A percentile compares a stretch with the other conserved stretches of the same genome.
These are phyloP conservation scores for Fusarium nurragi DNA, from an alignment of 2,329 filamentous ascomycete species.

Conservation along the genomic window DNA sequence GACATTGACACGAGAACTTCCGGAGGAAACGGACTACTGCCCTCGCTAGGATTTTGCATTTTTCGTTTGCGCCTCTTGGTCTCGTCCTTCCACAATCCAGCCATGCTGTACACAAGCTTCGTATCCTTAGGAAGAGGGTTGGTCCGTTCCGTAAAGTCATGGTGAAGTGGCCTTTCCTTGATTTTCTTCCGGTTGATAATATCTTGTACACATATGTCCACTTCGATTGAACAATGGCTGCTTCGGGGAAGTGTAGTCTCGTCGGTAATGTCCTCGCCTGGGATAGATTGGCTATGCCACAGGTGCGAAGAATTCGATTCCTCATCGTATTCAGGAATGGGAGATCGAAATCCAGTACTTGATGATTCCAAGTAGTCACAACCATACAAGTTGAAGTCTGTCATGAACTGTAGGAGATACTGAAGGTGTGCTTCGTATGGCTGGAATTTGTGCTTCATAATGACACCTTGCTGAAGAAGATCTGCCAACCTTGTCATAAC, in stretches of 20 bases:
- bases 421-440: slow-evolving; percentile 95
- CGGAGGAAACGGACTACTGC: slow-evolving; percentile 79
- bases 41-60: slow-evolving; percentile 71
- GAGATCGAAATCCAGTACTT: slow-evolving; percentile 76
- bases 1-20: slow-evolving; percentile 91
- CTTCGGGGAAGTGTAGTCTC: slow-evolving; percentile 74
- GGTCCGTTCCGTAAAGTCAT: slow-evolving; percentile 82
- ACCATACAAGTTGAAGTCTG: slow-evolving; percentile 96
- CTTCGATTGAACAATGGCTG: slow-evolving; percentile 89
- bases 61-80: slow-evolving; percentile 78
- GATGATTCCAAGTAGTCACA: slow-evolving; percentile 84
- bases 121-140: slow-evolving; percentile 71
- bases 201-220: slow-evolving; percentile 88
- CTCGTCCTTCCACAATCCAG: slow-evolving; percentile 91
- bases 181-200: slow-evolving; percentile 85
- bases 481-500: slow-evolving; percentile 90
- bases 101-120: slow-evolving; percentile 94
- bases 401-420: slow-evolving; percentile 96
- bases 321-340: slow-evolving; percentile 75
- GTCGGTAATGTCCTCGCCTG: slow-evolving; percentile 59
- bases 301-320: slow-evolving; percentile 68
- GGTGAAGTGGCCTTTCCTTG: slow-evolving; percentile 80
- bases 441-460: slow-evolving; percentile 85
- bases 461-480: slow-evolving; percentile 84
- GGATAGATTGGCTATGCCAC: slow-evolving; percentile 83